Evolutionary conservation across 345 rosid species (phyloP).

Genomic region (Erodium maritimum): DNA sequence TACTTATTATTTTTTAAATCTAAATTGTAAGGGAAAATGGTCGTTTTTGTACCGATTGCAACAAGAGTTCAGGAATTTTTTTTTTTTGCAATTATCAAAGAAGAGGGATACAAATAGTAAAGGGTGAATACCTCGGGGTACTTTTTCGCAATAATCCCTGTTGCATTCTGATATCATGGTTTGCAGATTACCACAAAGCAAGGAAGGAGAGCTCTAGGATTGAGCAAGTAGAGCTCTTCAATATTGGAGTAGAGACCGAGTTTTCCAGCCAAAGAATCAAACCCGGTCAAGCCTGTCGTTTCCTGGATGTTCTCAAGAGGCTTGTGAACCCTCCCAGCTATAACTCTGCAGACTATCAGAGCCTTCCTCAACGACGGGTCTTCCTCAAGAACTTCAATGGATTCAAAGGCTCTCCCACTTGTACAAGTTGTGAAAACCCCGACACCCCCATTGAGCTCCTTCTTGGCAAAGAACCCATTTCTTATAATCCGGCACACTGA

Average conservation of each 20-base stretch:
- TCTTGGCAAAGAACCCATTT: conserved; percentile 71
- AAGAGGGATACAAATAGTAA: no score
- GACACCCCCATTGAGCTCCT: conserved; percentile 61
- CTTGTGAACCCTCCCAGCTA: conserved; percentile 93
- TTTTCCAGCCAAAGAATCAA: conserved; percentile 93
- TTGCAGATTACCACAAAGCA: conserved; percentile 49
- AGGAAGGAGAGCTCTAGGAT: conserved; percentile 77
- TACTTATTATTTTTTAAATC: no score
- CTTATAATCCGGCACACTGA: conserved; percentile 66
- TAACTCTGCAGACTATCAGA: conserved; percentile 83
- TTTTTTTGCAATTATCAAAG: no score
- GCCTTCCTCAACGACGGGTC: conserved; percentile 58
- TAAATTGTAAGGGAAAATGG: no score
- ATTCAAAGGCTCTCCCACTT: conserved; percentile 82
- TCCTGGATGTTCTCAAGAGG: conserved; percentile 85
- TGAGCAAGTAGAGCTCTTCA: conserved; percentile 92
- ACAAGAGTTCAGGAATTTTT: no score
- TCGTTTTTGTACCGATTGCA: no score
- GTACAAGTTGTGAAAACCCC: conserved; percentile 96
- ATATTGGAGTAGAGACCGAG: conserved; percentile 86
- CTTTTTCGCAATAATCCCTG: no score
- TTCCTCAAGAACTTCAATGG: conserved; percentile 29
- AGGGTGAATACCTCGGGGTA: no score
- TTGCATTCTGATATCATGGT: conserved; percentile 25
- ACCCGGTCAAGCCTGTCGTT: conserved; percentile 68